Base-by-base conservation (phyloP, 306 rosid genomes). In the Rosa lucieae region DNA sequence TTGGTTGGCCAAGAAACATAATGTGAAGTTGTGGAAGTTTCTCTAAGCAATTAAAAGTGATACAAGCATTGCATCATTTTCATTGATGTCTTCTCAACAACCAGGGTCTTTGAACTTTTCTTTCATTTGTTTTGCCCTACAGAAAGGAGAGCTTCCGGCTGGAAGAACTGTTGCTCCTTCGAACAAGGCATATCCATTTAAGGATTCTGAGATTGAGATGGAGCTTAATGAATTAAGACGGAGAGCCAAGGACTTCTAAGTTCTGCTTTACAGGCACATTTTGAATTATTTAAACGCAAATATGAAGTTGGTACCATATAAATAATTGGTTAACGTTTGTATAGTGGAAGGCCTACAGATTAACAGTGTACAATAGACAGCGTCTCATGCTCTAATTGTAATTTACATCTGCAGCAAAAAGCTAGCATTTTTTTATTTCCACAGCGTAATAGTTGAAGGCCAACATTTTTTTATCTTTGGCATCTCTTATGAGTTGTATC, bases 111-210 rank as follows among this genome's bases (percentile, higher is more conserved):
- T 39, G 20, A 35, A 52, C 21, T 43, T 67, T 40, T 56, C 47
- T 49, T 26, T 51, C 23, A 15, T 26, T 39, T 65, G 13, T 67
- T 49, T 2, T 58, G 80, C 80, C 61, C 26, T 76, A 80, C 90
- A 94, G 98, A 94, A 92, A 88, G 98, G 98, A 63, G 94, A 94
- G 77, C 97, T 94, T 76, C 97, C 96, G 21, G 94, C 96, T 6
- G 97, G 97, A 81, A 90, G 97, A 90, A 89, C 89, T 58, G 72
- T 46, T 42, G 40, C 79, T 67, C n/a, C 86, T 59, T 29, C 81
- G 7, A 84, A 76, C 80, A 81, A 77, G 48, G 80, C 91, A 66
- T 86, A 59, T 52, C 97, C 97, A 21, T 82, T 90, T 84, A 90
- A 88, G 74, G 97, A 94, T 81, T 49, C 90, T 12, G 97, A 89